Evolutionary conservation across 2,329 filamentous ascomycete species (phyloP).

Genomic region (Fusarium nurragi): DNA sequence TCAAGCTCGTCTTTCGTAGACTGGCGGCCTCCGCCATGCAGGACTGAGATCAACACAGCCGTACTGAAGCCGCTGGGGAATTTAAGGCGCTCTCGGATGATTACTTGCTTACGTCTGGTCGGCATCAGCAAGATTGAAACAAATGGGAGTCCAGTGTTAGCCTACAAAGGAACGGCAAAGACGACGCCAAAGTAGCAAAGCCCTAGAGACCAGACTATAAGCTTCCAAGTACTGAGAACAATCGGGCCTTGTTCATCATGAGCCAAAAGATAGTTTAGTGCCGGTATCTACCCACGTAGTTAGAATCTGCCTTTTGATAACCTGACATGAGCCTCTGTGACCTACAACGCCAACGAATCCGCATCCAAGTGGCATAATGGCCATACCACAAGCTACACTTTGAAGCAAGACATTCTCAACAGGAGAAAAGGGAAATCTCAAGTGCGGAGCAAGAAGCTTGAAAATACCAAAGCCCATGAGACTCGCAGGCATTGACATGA

Average conservation of each 20-base stretch:
- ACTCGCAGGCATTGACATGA: slow-evolving; percentile 97
- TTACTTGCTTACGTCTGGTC: slow-evolving; percentile 79
- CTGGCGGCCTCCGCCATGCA: slow-evolving; percentile 71
- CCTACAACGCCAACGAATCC: slow-evolving; percentile 88
- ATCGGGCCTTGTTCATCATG: slow-evolving; percentile 82
- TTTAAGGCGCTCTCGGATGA: slow-evolving; percentile 89
- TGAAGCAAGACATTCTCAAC: slow-evolving; percentile 98
- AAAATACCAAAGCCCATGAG: slow-evolving; percentile 96
- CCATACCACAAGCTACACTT: slow-evolving; percentile 93
- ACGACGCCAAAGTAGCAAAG: slow-evolving; percentile 97
- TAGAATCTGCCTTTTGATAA: background rate
- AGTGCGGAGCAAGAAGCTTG: slow-evolving; percentile 75
- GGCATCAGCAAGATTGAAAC: slow-evolving; percentile 3
- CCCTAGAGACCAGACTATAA: slow-evolving; percentile 90
- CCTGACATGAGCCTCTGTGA: slow-evolving; percentile 22
- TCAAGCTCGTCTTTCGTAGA: slow-evolving; percentile 49
- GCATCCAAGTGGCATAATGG: slow-evolving; percentile 95
- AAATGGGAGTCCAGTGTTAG: background rate
- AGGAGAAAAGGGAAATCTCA: slow-evolving; percentile 86
- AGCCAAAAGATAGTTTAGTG: slow-evolving; percentile 85
- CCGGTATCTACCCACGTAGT: slow-evolving; percentile 69
- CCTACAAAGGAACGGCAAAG: slow-evolving; percentile 86
- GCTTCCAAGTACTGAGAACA: slow-evolving; percentile 74
- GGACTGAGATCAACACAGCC: slow-evolving; percentile 87
- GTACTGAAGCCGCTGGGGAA: slow-evolving; percentile 97